Conservation (phyloP, 495 filamentous ascomycete species). For the Podospora conica region DNA sequence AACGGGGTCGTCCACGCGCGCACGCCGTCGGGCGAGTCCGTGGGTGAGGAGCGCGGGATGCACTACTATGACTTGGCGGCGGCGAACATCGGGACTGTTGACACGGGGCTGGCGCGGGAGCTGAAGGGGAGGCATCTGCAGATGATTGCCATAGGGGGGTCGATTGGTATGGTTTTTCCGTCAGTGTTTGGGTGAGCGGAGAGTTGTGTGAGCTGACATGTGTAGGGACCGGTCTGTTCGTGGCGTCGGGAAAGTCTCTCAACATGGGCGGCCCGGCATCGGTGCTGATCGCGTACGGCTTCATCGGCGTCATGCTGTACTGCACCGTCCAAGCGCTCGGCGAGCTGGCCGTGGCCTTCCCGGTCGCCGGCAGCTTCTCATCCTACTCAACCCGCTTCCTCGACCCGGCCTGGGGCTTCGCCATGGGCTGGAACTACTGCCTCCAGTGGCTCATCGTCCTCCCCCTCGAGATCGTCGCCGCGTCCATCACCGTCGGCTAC, state of each 20-base stretch:
- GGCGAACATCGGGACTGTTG: conserved; percentile 69
- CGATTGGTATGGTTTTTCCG: conserved; percentile 59
- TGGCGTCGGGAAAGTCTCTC: conserved; percentile 76
- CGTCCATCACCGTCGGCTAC: conserved; percentile 80
- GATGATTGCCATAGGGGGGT: conserved; percentile 96
- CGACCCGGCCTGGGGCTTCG: conserved; percentile 94
- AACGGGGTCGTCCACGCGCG: conserved; percentile 43
- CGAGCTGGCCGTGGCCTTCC: conserved; percentile 87
- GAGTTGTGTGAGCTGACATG: too few relatives aligned
- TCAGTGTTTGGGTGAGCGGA: not conserved
- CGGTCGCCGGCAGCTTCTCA: conserved; percentile 87
- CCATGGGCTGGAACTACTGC: conserved; percentile 98
- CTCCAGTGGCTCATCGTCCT: conserved; percentile 88
- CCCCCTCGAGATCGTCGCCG: conserved; percentile 86
- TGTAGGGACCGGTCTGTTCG: conserved; percentile 82
- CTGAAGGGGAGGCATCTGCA: conserved; percentile 84
- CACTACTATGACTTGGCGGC: conserved; percentile 67
- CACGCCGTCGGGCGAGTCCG: conserved; percentile 12
- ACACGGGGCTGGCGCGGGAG: conserved; percentile 65
- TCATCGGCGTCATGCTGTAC: conserved; percentile 87
- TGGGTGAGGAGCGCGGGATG: conserved; percentile 26
- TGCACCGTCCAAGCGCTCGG: conserved; percentile 88
- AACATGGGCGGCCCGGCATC: conserved; percentile 77
- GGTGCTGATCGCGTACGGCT: conserved; percentile 69
- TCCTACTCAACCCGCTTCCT: conserved; percentile 89